These are phyloP conservation scores for Dendrobium catenatum DNA, from an alignment of 106 monocot species.

Conservation along the genomic window DNA sequence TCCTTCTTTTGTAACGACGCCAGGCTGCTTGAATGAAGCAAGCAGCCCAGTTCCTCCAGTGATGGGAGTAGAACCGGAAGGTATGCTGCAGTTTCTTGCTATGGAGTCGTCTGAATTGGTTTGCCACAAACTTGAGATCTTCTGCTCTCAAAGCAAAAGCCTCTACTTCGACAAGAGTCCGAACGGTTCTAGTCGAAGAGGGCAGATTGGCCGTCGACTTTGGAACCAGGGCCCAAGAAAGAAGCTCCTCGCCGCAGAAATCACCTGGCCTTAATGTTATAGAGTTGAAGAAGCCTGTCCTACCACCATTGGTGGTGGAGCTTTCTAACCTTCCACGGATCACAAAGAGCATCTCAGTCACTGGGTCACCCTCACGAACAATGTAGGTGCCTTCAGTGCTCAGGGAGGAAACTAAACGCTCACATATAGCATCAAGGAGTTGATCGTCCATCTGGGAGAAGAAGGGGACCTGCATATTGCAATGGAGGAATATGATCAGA, in stretches of 20 bases:
- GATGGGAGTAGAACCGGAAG: conserved; percentile 78
- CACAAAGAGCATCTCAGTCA: conserved; percentile 83
- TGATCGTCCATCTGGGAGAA: conserved; percentile 89
- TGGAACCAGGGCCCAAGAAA: conserved; percentile 76
- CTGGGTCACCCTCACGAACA: conserved; percentile 83
- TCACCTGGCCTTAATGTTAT: conserved; percentile 62
- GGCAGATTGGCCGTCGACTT: conserved; percentile 56
- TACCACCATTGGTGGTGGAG: conserved; percentile 86
- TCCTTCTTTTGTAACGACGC: conserved; percentile 61
- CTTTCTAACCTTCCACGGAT: conserved; percentile 82
- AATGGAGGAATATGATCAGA: too few relatives aligned
- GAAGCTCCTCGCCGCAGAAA: conserved; percentile 87
- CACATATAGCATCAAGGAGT: conserved; percentile 81
- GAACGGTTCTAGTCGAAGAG: conserved; percentile 65
- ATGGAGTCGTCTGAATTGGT: conserved; percentile 74
- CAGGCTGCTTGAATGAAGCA: conserved; percentile 87
- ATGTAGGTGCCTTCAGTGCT: conserved; percentile 70
- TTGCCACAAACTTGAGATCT: conserved; percentile 86
- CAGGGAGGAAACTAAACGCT: conserved; percentile 74
- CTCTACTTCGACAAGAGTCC: conserved; percentile 65
- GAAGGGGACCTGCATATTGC: conserved; percentile 59
- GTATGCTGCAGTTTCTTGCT: conserved; percentile 88
- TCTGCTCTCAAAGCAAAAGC: conserved; percentile 73
- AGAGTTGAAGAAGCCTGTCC: conserved; percentile 87
- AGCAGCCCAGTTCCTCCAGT: conserved; percentile 78